Conservation (phyloP, 2,329 filamentous ascomycete genomes). For the Fusarium xyrophilum region DNA sequence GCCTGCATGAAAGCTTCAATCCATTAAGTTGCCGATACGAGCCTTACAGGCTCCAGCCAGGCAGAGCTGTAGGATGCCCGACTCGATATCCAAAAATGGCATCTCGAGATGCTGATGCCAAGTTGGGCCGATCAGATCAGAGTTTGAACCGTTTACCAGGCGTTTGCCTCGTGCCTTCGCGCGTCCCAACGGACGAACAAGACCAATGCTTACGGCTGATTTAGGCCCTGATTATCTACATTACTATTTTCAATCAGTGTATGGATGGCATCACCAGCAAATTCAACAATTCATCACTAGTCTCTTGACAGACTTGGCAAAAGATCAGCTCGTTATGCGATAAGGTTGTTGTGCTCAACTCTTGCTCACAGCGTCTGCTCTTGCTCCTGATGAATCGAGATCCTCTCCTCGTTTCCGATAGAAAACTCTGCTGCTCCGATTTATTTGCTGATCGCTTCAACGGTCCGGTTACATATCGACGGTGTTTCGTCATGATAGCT, state of each 20-base stretch:
- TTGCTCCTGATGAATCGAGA: conserved; percentile 4
- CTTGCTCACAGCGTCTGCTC: neutral
- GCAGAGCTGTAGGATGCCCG: conserved; percentile 6
- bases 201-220: conserved; percentile 11
- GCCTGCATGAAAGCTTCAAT: conserved; percentile 21
- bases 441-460: conserved; percentile 2
- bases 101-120: conserved; percentile 13
- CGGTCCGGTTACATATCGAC: neutral
- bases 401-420: neutral
- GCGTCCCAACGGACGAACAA: conserved; percentile 3
- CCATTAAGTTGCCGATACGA: conserved; percentile 31
- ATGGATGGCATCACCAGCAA: conserved; percentile 10
- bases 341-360: conserved; percentile 9
- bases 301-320: conserved; percentile 5
- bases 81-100: conserved; percentile 19
- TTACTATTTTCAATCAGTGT: conserved; percentile 5
- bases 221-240: no score
- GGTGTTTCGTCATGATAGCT: neutral
- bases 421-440: neutral
- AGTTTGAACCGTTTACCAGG: conserved; percentile 18
- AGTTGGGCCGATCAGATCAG: conserved; percentile 18
- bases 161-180: conserved; percentile 10
- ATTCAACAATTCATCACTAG: conserved; percentile 22
- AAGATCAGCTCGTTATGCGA: conserved; percentile 10
- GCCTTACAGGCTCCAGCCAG: conserved; percentile 21